Percentiles rank a stretch among this genome's conserved stretches.
These are phyloP conservation scores for Solanum hybrid DNA, from an alignment of 305 asterid species.

Conservation along the genomic window DNA sequence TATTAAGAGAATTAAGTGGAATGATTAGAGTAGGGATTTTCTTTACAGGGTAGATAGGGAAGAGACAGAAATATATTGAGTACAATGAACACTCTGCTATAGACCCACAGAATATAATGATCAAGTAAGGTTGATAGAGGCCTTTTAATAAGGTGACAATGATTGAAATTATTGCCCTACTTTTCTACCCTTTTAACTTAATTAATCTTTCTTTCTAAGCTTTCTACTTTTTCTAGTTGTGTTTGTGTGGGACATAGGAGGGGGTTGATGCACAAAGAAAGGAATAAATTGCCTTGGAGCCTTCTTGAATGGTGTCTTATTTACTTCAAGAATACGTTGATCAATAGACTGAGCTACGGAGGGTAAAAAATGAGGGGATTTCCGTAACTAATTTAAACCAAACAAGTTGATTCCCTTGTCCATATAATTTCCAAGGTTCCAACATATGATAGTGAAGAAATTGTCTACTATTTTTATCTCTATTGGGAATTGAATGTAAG, in stretches of 20 bases:
- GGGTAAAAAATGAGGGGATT: not conserved
- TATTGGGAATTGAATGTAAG: not conserved
- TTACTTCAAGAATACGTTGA: not conserved
- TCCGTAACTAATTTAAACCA: not conserved
- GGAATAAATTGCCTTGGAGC: not conserved
- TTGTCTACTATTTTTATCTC: not conserved
- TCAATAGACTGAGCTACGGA: not conserved
- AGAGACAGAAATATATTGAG: not conserved
- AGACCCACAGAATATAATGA: not conserved
- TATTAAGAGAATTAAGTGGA: not conserved
- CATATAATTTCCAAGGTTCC: not conserved
- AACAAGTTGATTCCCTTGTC: not conserved
- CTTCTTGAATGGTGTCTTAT: not conserved
- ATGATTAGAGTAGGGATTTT: not conserved
- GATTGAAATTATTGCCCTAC: not conserved
- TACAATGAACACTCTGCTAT: not conserved
- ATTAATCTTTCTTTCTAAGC: not conserved
- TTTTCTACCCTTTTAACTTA: not conserved
- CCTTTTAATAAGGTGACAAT: not conserved
- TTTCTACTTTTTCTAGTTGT: not conserved
- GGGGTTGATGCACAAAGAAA: not conserved
- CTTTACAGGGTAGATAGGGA: not conserved
- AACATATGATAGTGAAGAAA: not conserved
- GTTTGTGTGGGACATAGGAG: not conserved
- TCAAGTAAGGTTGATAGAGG: not conserved